phyloP scores from a whole-genome alignment of 73 alveolate genomes.

The Paramecium primaurelia region DNA sequence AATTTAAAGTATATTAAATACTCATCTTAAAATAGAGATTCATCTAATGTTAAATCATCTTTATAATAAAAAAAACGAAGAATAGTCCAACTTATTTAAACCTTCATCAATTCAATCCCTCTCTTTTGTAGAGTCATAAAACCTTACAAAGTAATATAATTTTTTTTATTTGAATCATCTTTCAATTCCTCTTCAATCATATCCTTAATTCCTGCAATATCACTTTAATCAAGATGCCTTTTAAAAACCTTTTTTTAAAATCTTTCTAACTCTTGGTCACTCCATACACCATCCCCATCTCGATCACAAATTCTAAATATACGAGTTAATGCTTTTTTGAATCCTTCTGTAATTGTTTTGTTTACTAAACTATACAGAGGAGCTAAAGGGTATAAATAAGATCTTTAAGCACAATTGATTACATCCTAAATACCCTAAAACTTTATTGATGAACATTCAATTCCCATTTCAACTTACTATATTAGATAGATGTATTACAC shows the following conservation, averaged over 20 bases:
- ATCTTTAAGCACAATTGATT: constrained; percentile 58
- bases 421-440: constrained; percentile 35
- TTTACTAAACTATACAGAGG: constrained; percentile 43
- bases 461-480: constrained; percentile 58
- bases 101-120: constrained; percentile 55
- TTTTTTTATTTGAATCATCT: background rate
- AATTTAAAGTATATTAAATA: background rate
- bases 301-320: constrained; percentile 55
- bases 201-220: constrained; percentile 52
- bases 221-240: background rate
- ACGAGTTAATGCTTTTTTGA: constrained; percentile 56
- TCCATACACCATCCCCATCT: constrained; percentile 55
- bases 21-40: background rate
- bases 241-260: constrained; percentile 47
- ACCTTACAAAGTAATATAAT: constrained; percentile 35
- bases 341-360: background rate
- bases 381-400: constrained; percentile 51
- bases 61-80: constrained; percentile 44
- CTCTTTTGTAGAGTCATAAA: constrained; percentile 43
- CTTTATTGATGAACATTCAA: constrained; percentile 48
- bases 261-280: constrained; percentile 50
- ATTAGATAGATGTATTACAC: background rate
- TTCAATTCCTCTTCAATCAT: constrained; percentile 54
- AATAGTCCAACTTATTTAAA: constrained; percentile 59
- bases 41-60: constrained; percentile 51